Evolutionary conservation across 352 stramenopile genomes (phyloP).

Genomic region (Globisporangium splendens): DNA sequence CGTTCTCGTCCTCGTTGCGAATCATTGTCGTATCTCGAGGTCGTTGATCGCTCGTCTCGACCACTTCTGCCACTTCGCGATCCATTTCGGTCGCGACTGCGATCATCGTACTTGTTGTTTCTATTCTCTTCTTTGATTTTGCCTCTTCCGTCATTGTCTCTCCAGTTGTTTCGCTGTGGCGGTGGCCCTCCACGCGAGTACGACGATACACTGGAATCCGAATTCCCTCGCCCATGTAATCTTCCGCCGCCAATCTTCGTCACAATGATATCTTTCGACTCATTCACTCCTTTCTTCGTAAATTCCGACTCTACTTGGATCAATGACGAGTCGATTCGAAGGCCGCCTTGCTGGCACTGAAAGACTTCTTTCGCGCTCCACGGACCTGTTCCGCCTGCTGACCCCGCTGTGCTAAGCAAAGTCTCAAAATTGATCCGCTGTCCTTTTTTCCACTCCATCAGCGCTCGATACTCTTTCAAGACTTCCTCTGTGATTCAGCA

Average conservation of each 20-base stretch:
- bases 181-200: conserved; percentile 12
- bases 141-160: conserved; percentile 10
- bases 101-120: conserved; percentile 20
- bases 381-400: conserved; percentile 24
- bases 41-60: conserved; percentile 15
- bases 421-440: conserved; percentile 61
- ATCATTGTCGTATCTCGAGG: conserved; percentile 10
- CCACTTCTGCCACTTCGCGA: conserved; percentile 11
- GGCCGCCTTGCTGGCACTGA: conserved; percentile 47
- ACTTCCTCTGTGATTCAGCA: conserved; percentile 41
- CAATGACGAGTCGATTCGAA: conserved; percentile 54
- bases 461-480: conserved; percentile 51
- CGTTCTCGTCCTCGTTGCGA: conserved; percentile 9
- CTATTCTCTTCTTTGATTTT: conserved; percentile 16
- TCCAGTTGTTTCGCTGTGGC: background rate
- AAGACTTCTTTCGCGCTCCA: conserved; percentile 48
- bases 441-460: conserved; percentile 65
- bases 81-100: conserved; percentile 14
- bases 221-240: conserved; percentile 4
- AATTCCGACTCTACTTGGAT: conserved; percentile 61
- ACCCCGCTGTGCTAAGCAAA: conserved; percentile 29
- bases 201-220: conserved; percentile 1
- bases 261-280: conserved; percentile 45
- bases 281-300: conserved; percentile 64
- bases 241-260: conserved; percentile 24